phyloP scores from a whole-genome alignment of 2,329 filamentous ascomycete genomes.

The Nothomitra cinnamomea region DNA sequence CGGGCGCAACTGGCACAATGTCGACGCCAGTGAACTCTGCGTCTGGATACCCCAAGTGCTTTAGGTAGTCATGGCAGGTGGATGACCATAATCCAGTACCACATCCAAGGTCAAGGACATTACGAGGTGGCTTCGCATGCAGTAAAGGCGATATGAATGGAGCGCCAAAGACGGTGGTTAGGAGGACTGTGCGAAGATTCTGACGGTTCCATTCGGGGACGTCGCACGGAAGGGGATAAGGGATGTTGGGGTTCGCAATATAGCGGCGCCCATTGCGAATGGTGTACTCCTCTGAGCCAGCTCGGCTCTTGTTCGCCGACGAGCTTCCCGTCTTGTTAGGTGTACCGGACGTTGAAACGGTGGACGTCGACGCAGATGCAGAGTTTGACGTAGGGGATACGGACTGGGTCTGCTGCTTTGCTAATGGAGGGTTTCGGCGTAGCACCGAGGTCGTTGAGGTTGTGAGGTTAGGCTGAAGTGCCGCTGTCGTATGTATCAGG shows the following conservation, averaged over 20 bases:
- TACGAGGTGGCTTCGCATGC: constrained; percentile 48
- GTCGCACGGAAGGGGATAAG: constrained; percentile 81
- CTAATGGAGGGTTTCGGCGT: not conserved
- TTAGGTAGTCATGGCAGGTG: constrained; percentile 68
- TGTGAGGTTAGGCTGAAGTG: not conserved
- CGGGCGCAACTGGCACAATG: constrained; percentile 53
- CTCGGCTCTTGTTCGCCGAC: not conserved
- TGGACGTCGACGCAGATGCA: not conserved
- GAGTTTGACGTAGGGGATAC: constrained; percentile 1
- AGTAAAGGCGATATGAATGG: constrained; percentile 59
- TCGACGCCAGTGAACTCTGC: constrained; percentile 73
- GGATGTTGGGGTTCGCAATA: constrained; percentile 51
- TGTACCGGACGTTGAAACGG: not conserved
- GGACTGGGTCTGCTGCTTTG: not conserved
- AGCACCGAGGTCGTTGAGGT: not conserved
- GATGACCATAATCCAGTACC: constrained; percentile 82
- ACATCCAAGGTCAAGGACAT: constrained; percentile 74
- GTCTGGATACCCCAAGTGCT: constrained; percentile 45
- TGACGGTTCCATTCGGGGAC: constrained; percentile 76
- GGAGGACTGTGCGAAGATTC: constrained; percentile 63
- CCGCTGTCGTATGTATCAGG: not conserved
- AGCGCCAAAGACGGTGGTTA: constrained; percentile 65
- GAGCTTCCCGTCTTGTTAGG: not conserved
- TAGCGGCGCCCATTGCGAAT: constrained; percentile 68
- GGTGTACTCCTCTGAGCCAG: not conserved